Base-by-base conservation (phyloP, 352 stramenopile genomes). In the Hyaloperonospora brassicae region DNA sequence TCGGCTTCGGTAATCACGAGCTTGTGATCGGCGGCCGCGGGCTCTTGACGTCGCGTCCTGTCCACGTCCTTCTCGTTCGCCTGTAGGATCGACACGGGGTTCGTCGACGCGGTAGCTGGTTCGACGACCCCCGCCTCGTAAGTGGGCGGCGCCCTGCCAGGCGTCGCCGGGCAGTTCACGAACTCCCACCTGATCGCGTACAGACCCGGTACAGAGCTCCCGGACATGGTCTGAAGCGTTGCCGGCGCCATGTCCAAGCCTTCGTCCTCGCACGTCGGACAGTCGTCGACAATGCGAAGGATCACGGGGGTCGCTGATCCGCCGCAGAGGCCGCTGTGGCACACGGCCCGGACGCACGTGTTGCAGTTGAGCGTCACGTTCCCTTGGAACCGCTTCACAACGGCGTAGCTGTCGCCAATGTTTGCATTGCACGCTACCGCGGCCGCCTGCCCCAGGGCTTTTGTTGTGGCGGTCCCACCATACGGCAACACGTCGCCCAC, bases 331-430 rank as follows among this genome's bases (percentile, higher is more conserved):
- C 58, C 22, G 57, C 87, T 76, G 6, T 52, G 52, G 52, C 76
- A 87, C 17, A 61, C 62, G 21, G 85, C 66, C 47, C 82, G 61
- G 43, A 74, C 70, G 50, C 79, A 89, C 24, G 72, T 71, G 11
- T 68, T 69, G 45, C 79, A 86, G 62, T 79, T 73, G 9, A 49
- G 54, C 23, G 68, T 76, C 52, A 36, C 55, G 47, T 83, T 60
- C 66, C 76, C 84, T 45, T 86, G 76, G 1, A 59, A 35, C 13
- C 47, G 61, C 51, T 89, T 89, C 38, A 89, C 51, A 24, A 76
- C 74, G 1, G 64, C 76, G 53, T 86, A 85, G 35, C 76, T 76
- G 36, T 62, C 72, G n/a, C 25, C 72, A 25, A 59, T 52, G 9
- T 40, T 36, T 0, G 68, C 71, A 44, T 79, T 77, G 59, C 74